A percentile compares a stretch with the other conserved stretches of the same genome.
Evolutionary conservation across 2,329 filamentous ascomycete genomes (phyloP).

Genomic region (Trichoderma sp.): DNA sequence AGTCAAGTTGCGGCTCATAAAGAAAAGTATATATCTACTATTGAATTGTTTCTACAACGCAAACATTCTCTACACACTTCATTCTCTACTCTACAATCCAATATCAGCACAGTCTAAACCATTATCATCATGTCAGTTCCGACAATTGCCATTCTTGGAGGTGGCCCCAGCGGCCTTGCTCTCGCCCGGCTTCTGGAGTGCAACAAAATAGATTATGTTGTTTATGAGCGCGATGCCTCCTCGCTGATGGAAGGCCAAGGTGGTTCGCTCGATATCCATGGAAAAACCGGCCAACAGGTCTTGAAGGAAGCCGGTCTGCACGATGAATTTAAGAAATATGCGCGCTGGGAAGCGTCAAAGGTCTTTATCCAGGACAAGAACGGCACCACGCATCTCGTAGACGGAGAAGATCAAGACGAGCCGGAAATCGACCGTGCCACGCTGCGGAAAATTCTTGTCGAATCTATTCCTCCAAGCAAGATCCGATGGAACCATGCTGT

Average conservation of each 20-base stretch:
- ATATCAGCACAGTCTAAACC: neutral
- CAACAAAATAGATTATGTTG: slow-evolving; percentile 49
- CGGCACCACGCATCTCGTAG: slow-evolving; percentile 42
- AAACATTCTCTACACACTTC: neutral
- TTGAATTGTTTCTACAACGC: neutral
- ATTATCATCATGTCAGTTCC: slow-evolving; percentile 12
- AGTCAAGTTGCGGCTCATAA: neutral
- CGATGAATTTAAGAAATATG: slow-evolving; percentile 53
- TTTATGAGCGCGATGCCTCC: slow-evolving; percentile 55
- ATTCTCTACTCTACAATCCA: neutral
- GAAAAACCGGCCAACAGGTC: slow-evolving; percentile 53
- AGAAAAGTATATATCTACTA: neutral
- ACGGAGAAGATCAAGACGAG: slow-evolving; percentile 30
- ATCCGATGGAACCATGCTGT: slow-evolving; percentile 47
- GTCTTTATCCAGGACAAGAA: slow-evolving; percentile 51
- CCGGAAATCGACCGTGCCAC: slow-evolving; percentile 50
- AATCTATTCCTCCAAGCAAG: slow-evolving; percentile 47
- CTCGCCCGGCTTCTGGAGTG: slow-evolving; percentile 57
- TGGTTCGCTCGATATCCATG: slow-evolving; percentile 60
- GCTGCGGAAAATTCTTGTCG: slow-evolving; percentile 47
- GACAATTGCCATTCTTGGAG: slow-evolving; percentile 53
- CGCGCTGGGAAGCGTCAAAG: slow-evolving; percentile 53
- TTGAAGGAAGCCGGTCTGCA: slow-evolving; percentile 55
- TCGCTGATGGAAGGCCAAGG: slow-evolving; percentile 52
- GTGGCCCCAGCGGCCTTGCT: slow-evolving; percentile 44